Evolutionary conservation across 352 stramenopile species (phyloP), one percentile per base, ranked within the genome.

Genomic region (Globisporangium polare): DNA sequence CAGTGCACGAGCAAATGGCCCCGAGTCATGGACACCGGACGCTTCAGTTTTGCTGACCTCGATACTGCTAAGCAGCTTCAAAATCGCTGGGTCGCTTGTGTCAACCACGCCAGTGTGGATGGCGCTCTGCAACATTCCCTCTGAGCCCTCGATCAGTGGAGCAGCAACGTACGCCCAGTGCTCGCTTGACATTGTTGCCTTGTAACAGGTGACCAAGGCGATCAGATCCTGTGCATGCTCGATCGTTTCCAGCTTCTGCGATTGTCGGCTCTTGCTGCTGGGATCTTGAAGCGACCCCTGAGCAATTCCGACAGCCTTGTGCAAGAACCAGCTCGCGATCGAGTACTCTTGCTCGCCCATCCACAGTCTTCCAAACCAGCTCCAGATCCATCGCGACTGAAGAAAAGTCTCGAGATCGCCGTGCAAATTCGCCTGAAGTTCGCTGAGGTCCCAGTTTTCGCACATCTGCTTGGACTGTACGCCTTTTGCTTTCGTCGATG

Each of bases 341-440:
- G 60, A 60, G 42, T 78, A 69, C 37, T 88, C 78, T 3, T 81
- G 71, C 26, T 88, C 73, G 0, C 51, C 41, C 8, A 74, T 49
- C 60, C 78, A 88, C 27, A 77, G 37, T 0, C 39, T 53, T 1
- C 64, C 78, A 52, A 86, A 75, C 53, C 65, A 71, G n/a, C 80
- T 84, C 80, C 80, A 90, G 35, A 90, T 65, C 80, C 80, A 90
- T 18, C 64, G 64, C 7, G 46, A 73, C 5, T 52, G 42, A 9
- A 82, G 73, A 67, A 88, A 88, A 0, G 62, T 60, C 54, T 72
- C 69, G 6, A 90, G 62, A 50, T 90, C 78, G 10, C 80, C 78
- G 24, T 84, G 71, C 8, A 88, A 63, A 49, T 85, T 56, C 4
- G 41, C 35, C 27, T 67, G 66, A 20, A 88, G 51, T 7, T 86